Base-by-base conservation (phyloP, 164 flowering plant genomes). In the Cinnamomum micranthum region DNA sequence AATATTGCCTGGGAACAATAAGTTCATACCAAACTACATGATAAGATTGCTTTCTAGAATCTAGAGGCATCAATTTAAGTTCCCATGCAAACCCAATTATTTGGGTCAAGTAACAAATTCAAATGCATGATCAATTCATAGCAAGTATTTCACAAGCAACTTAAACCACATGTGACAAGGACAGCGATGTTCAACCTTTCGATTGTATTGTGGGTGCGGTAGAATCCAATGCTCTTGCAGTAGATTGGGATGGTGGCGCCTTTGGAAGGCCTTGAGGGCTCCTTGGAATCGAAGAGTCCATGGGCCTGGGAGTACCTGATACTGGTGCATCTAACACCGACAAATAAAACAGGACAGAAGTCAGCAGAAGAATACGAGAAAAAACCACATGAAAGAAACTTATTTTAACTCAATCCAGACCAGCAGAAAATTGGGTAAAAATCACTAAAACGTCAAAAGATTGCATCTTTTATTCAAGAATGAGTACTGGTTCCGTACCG, bases 221-320 rank as follows among this genome's bases (percentile, higher is more conserved):
- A 5, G 84, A 31, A 17, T 81, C 88, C 50, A 89, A 77, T 70
- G 69, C 85, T 80, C 76, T 72, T 77, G 85, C 2, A 76, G 91
- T 12, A 51, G 87, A 19, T 62, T 88, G 87, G 74, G 97, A 80
- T 51, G 89, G 47, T 73, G 92, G 89, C 73, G 87, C 87, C 76
- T 74, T 90, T 4, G 96, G 90, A 81, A 84, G 84, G 74, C 81
- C 73, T 80, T 74, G 81, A 63, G 77, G 71, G 81, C 74, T 79
- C 75, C 84, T 88, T 20, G 84, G 85, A 27, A 81, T 68, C 3
- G 87, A 55, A 4, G 84, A 52, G 78, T 88, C 91, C 35, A 67
- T n/a, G 13, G 81, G 80, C 81, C 80, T 86, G 73, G 82, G 65
- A 52, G 77, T 20, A 50, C 77, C 78, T 20, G 81, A 27, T 66